Conservation (phyloP, 805 yeast species). For the Kodamaea lidongshanica region DNA sequence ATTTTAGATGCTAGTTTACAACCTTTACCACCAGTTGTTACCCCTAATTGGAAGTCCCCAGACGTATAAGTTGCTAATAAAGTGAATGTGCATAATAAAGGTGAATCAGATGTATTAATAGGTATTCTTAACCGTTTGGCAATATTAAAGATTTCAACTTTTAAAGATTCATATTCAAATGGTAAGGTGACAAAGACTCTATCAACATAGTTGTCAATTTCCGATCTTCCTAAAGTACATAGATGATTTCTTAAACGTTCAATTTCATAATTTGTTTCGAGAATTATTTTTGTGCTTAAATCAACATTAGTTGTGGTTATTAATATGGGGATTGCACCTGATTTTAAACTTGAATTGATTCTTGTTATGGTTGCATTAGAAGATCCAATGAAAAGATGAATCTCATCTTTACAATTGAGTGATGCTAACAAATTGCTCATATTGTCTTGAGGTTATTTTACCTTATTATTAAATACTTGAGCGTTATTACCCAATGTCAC, state of each 20-base stretch:
- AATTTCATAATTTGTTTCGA: constrained; percentile 12
- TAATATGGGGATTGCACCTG: constrained; percentile 52
- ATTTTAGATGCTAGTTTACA: constrained; percentile 79
- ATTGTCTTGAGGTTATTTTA: no score
- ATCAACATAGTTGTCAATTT: constrained; percentile 64
- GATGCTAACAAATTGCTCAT: constrained; percentile 33
- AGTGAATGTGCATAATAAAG: constrained; percentile 69
- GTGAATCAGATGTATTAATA: constrained; percentile 68
- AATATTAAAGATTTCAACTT: constrained; percentile 37
- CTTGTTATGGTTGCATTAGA: constrained; percentile 43
- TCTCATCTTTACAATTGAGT: constrained; percentile 42
- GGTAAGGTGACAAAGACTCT: constrained; percentile 61
- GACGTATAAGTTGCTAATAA: constrained; percentile 63
- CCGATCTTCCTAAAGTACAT: constrained; percentile 50
- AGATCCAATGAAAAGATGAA: constrained; percentile 53
- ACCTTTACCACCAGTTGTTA: constrained; percentile 84
- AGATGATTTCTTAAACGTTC: constrained; percentile 33
- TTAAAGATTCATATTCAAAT: constrained; percentile 20
- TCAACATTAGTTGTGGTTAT: constrained; percentile 28
- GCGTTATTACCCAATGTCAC: constrained; percentile 13
- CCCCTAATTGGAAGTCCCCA: constrained; percentile 75
- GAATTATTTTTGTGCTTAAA: neutral
- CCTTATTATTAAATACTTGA: no score
- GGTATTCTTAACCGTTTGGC: constrained; percentile 72
- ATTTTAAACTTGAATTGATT: constrained; percentile 40